Percentiles rank a stretch among this genome's conserved stretches.
Evolutionary conservation across 2,329 filamentous ascomycete species (phyloP).

Genomic region (Thelonectria discophora): DNA sequence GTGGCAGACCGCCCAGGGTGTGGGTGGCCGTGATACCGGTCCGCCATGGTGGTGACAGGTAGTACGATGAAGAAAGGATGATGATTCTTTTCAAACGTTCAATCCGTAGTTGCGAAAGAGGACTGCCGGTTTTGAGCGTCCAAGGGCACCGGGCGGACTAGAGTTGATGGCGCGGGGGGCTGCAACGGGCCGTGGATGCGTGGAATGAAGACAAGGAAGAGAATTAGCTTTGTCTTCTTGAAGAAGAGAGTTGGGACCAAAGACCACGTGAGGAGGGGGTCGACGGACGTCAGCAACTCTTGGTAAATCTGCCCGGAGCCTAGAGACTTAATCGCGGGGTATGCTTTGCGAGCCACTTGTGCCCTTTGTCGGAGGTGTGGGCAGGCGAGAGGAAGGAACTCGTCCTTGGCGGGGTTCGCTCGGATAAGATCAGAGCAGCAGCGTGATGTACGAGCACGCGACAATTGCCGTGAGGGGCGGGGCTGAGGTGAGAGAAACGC

Average conservation of each 20-base stretch:
- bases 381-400: not conserved
- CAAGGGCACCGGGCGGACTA: not conserved
- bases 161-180: conserved; percentile 1
- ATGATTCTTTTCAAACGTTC: conserved; percentile 20
- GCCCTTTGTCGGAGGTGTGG: conserved; percentile 1
- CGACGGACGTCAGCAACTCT: conserved; percentile 33
- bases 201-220: conserved; percentile 36
- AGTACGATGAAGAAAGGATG: conserved; percentile 16
- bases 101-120: conserved; percentile 19
- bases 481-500: conserved; percentile 2
- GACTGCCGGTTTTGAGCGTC: conserved; percentile 1
- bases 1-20: conserved; percentile 55
- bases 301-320: conserved; percentile 13
- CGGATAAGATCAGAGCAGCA: conserved; percentile 7
- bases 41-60: conserved; percentile 53
- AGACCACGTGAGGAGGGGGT: conserved; percentile 43
- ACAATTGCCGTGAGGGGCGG: conserved; percentile 13
- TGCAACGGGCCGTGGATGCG: conserved; percentile 14
- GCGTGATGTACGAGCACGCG: conserved; percentile 1
- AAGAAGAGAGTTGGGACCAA: conserved; percentile 22
- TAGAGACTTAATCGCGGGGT: conserved; percentile 21
- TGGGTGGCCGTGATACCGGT: conserved; percentile 55
- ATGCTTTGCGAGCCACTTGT: conserved; percentile 12
- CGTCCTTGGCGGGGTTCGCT: conserved; percentile 13
- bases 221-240: conserved; percentile 2